phyloP scores from a whole-genome alignment of 805 yeast genomes.

The Naumovozyma baii region DNA sequence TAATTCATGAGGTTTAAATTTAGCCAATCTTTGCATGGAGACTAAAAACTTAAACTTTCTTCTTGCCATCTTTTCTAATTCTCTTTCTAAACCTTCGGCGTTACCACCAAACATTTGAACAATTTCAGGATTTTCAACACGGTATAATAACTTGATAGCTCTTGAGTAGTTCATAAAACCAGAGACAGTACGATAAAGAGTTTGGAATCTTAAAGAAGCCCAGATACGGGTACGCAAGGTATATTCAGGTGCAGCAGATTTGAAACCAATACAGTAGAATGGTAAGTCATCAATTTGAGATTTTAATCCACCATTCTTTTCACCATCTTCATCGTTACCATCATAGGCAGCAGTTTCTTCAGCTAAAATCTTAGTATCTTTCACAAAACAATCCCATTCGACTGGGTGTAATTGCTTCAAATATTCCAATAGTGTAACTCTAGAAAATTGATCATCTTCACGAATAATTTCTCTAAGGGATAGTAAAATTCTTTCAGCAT shows the following conservation, averaged over 20 bases:
- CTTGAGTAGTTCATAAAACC: constrained; percentile 98
- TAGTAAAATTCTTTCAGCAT: constrained; percentile 84
- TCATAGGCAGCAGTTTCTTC: constrained; percentile 82
- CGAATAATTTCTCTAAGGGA: constrained; percentile 94
- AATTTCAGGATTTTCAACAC: constrained; percentile 91
- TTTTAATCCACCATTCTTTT: constrained; percentile 62
- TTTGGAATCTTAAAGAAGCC: constrained; percentile 97
- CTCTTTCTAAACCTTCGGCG: constrained; percentile 92
- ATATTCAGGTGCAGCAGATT: constrained; percentile 94
- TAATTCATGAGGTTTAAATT: constrained; percentile 62
- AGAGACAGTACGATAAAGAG: constrained; percentile 90
- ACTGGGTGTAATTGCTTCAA: constrained; percentile 90
- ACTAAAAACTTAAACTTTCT: constrained; percentile 74
- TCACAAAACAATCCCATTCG: constrained; percentile 96
- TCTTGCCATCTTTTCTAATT: constrained; percentile 81
- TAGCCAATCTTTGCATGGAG: constrained; percentile 76
- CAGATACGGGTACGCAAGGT: constrained; percentile 93
- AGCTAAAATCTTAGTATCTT: constrained; percentile 89
- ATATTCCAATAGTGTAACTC: constrained; percentile 88
- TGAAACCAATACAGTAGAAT: constrained; percentile 93
- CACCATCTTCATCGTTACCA: constrained; percentile 34
- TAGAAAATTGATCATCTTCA: constrained; percentile 93
- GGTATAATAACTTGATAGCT: constrained; percentile 85
- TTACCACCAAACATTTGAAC: constrained; percentile 98
- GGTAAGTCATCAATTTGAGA: constrained; percentile 86